A percentile compares a stretch with the other conserved stretches of the same genome.
Evolutionary conservation across 768 basidiomycete genomes (phyloP).

Genomic region (Russula abietina): DNA sequence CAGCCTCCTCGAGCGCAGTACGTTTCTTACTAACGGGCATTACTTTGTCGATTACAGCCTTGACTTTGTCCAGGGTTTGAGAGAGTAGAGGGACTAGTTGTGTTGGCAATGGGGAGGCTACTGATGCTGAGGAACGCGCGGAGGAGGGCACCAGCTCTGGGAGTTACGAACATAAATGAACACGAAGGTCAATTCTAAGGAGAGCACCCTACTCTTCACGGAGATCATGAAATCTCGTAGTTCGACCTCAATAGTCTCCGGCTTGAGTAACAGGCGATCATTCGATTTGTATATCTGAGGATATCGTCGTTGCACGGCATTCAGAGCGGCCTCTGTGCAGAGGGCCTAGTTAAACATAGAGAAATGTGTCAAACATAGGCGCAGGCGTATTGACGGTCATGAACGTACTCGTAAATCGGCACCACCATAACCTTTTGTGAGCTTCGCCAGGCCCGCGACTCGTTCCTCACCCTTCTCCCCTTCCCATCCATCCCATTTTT

Average conservation of each 20-base stretch:
- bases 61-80: conserved; percentile 63
- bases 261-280: conserved; percentile 77
- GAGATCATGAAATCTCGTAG: conserved; percentile 96
- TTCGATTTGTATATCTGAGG: conserved; percentile 95
- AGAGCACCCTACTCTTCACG: conserved; percentile 71
- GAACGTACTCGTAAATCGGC: conserved; percentile 84
- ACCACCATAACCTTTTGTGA: conserved; percentile 97
- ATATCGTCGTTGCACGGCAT: conserved; percentile 92
- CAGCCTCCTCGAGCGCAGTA: conserved; percentile 89
- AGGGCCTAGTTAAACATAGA: conserved; percentile 57
- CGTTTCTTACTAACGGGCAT: conserved; percentile 78
- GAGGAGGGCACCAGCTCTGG: conserved; percentile 92
- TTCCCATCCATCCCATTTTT: conserved; percentile 82
- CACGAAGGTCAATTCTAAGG: conserved; percentile 3
- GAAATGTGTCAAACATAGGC: conserved; percentile 17
- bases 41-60: conserved; percentile 61
- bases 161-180: conserved; percentile 8
- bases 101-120: conserved; percentile 75
- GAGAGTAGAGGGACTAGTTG: conserved; percentile 79
- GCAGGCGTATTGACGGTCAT: conserved; percentile 7
- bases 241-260: conserved; percentile 77
- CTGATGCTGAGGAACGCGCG: conserved; percentile 81
- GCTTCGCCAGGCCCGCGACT: conserved; percentile 64
- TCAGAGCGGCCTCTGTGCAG: conserved; percentile 94
- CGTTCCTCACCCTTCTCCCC: conserved; percentile 43